Evolutionary conservation across 345 rosid genomes (phyloP).

Genomic region (Acer negundo): DNA sequence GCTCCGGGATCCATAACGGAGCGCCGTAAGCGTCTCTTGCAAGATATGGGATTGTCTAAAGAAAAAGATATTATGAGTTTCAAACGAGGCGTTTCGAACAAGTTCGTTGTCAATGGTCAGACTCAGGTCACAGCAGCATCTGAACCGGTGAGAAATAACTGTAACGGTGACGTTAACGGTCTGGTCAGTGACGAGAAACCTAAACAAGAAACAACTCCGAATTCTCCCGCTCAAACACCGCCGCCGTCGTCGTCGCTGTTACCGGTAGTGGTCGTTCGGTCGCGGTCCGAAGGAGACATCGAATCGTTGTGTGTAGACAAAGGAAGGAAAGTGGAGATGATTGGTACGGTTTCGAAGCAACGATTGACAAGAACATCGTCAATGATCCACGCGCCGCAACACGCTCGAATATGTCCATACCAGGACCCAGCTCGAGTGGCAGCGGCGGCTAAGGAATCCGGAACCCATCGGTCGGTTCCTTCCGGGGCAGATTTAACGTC

Average conservation of each 20-base stretch:
- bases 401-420: conserved; percentile 37
- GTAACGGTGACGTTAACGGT: too few relatives aligned
- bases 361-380: background rate
- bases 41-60: conserved; percentile 72
- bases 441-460: conserved; percentile 19
- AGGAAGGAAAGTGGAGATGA: conserved; percentile 61
- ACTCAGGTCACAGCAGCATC: too few relatives aligned
- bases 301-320: conserved; percentile 47
- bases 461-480: conserved; percentile 10
- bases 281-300: conserved; percentile 74
- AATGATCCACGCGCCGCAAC: conserved; percentile 52
- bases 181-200: background rate
- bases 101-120: conserved; percentile 18
- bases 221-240: background rate
- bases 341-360: conserved; percentile 66
- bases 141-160: background rate
- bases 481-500: conserved; percentile 28
- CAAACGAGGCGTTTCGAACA: conserved; percentile 30
- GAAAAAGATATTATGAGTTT: conserved; percentile 44
- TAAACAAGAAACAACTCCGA: conserved; percentile 10
- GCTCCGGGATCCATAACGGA: conserved; percentile 81
- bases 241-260: conserved; percentile 10
- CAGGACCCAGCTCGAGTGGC: conserved; percentile 40
- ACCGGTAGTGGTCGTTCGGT: conserved; percentile 54
- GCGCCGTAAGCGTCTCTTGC: conserved; percentile 66